Conservation (phyloP, 1,284 basidiomycete species). For the Hortiboletus rubellus region DNA sequence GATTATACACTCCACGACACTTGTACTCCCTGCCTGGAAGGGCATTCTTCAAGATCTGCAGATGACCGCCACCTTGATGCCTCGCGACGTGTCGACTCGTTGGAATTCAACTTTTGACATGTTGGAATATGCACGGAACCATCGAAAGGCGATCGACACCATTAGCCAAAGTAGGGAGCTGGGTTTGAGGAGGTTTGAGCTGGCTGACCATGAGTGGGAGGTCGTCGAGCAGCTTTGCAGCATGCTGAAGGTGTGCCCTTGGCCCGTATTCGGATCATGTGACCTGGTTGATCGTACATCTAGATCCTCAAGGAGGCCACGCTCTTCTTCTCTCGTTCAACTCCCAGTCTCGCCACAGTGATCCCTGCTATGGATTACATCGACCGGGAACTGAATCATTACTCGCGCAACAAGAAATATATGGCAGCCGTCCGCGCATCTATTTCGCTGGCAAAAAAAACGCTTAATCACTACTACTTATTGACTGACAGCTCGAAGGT, state of each 20-base stretch:
- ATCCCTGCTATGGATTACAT: not conserved
- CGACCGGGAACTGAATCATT: too few relatives aligned
- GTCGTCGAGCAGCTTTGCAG: not conserved
- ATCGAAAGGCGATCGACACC: conserved; percentile 6
- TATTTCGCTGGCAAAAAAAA: too few relatives aligned
- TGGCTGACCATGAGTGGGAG: conserved; percentile 3
- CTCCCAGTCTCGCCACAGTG: not conserved
- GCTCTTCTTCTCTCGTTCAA: not conserved
- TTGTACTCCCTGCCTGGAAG: not conserved
- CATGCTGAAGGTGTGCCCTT: too few relatives aligned
- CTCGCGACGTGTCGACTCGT: too few relatives aligned
- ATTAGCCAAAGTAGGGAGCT: not conserved
- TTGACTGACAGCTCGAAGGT: not conserved
- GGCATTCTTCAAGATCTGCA: not conserved
- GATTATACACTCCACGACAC: too few relatives aligned
- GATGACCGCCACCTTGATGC: not conserved
- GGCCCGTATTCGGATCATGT: too few relatives aligned
- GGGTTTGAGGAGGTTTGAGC: conserved; percentile 18
- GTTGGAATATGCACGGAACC: too few relatives aligned
- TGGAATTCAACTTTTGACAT: too few relatives aligned
- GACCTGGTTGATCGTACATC: too few relatives aligned
- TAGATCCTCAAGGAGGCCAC: not conserved
- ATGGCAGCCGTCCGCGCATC: not conserved
- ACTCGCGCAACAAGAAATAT: not conserved
- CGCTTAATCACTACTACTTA: not conserved